Evolutionary conservation across 495 filamentous ascomycete species (phyloP), one percentile per base, ranked within the genome.

Genomic region (Pyronema omphalodes): DNA sequence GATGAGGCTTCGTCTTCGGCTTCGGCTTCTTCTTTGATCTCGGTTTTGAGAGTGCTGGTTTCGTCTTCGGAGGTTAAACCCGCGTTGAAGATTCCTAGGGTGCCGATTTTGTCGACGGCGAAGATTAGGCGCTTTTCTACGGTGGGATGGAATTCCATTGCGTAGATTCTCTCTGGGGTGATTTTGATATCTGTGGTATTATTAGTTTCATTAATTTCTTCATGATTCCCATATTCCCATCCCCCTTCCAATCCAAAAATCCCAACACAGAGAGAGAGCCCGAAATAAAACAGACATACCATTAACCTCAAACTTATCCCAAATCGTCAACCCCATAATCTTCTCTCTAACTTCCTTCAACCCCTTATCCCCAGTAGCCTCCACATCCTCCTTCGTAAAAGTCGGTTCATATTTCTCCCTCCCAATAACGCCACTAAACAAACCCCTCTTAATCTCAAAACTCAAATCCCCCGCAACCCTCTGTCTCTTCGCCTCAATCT

Each of bases 61-160:
- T 45, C 52, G 11, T 46, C 29, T 1, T 1, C 1, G 14, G 9
- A 19, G 6, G 14, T 9, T 1, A 23, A 18, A 3, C 17, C 6
- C 6, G 40, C 40, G 61, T 96, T 88, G 47, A 94, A 84, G n/a
- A 98, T 76, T 6, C 93, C 93, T 34, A 98, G 74, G 52, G 88
- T 86, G 18, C 91, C 91, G 66, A 58, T 14, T 66, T 98, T 96
- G 64, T 98, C 91, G 46, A 88, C 87, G 1, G 89, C 93, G 60
- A 96, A 93, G n/a, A 98, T 76, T 5, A 96, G 72, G 0, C 86
- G 78, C 59, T 96, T 96, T 8, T 85, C 77, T 50, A 76, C 70
- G 0, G 81, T 85, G 0, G 93, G 91, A 61, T 98, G 91, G 57
- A 98, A 93, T 8, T 80, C 81, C 63, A 98, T 76, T 35, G 57